Evolutionary conservation across 345 rosid genomes (phyloP), one percentile per base, ranked within the genome.

Genomic region (Raphanus raphanistrum): DNA sequence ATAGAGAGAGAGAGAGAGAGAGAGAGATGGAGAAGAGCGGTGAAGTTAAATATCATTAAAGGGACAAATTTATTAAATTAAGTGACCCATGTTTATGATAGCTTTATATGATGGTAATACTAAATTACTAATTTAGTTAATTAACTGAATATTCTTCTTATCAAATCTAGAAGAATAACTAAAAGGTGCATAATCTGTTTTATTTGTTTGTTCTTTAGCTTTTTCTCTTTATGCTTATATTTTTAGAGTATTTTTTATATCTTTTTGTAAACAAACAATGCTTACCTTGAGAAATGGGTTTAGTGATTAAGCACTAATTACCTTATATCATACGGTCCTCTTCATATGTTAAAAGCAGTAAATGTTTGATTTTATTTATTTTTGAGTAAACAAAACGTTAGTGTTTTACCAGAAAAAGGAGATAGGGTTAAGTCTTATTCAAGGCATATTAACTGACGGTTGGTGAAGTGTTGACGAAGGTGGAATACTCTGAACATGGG

Each of bases 381-480:
- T 48, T 35, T 63, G 64, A 62, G 43, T 35, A 35, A 4, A 27
- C 35, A 50, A 48, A 25, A n/a, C 26, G 67, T 71, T 55, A 50
- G 73, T 4, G 73, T 67, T 58, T 58, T 72, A 75, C 65, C 28
- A 16, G 35, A 43, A 3, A 68, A 28, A 0, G 4, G 13, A 12
- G 26, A 25, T n/a, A 3, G 12, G 25, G 16, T 48, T 28, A 2
- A 43, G 73, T 68, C 52, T 9, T 10, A 35, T 43, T 33, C 10
- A 76, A 70, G 61, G 72, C 66, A 72, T 66, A 66, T n/a, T 48
- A 48, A 48, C 27, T 28, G 67, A 15, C 61, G 77, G 77, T 73
- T 66, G 81, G 77, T 72, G 74, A 60, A 78, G 73, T 72, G 81
- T 78, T 78, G 81, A 72, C 73, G 45, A 78, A 78, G 77, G 73